Base-by-base conservation (phyloP, 441 rosid species). In the Hypseocharis bilobata region DNA sequence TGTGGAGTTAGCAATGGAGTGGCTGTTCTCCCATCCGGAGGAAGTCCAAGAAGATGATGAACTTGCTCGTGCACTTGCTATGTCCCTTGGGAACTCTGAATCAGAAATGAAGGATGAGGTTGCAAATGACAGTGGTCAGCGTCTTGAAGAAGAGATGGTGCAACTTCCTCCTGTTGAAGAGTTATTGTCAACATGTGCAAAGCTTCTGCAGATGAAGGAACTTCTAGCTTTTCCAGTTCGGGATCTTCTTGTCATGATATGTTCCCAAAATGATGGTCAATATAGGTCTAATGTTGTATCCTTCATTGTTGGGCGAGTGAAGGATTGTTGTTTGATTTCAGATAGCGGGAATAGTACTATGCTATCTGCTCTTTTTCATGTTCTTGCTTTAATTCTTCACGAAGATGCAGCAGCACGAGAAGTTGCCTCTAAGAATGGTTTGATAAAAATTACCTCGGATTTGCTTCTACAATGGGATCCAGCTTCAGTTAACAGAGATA, bases 61-160 rank as follows among this genome's bases (percentile, higher is more conserved):
- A 77, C 93, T 93, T 82, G 95, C 97, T 51, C 99, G 96, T 30
- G 99, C 99, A 65, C 96, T 93, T 78, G 97, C 99, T 54, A 89
- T 93, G 86, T 93, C 99, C 36, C 77, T 91, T 68, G 99, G 99
- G 47, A 93, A 83, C 70, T 82, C 97, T 65, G 99, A 93, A 78
- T 76, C 91, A 57, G 93, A 88, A 66, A 56, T 78, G 17, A 91
- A 86, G 78, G 87, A 86, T 66, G 86, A 85, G 80, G 81, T 71
- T 76, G 70, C 69, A 32, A 81, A 74, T 80, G 86, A 74, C 40
- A 71, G 57, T 67, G 64, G 57, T 60, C 84, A 77, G 66, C 83
- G 69, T 66, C 73, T 86, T 76, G 96, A 86, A 80, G 86, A 84
- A 74, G 97, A 94, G 80, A 68, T 77, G 64, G 85, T 86, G 64